Evolutionary conservation across 108 stramenopile species (phyloP), one percentile per base, ranked within the genome.

Genomic region (Cyclotella atomus): DNA sequence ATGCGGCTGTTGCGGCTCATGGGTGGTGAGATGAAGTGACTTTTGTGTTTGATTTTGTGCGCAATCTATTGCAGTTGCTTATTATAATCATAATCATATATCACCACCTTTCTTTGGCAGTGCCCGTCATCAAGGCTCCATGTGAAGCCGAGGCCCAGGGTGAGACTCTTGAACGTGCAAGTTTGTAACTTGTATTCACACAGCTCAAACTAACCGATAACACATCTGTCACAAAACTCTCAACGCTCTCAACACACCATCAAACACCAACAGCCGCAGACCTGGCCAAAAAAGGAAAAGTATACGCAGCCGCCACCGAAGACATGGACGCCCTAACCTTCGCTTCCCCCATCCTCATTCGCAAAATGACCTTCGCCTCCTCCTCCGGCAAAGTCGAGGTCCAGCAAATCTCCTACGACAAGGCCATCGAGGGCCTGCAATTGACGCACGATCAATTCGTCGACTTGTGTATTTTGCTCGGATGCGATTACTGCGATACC

Each of bases 301-400:
- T 98, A 7, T 98, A 87, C 55, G 99, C 97, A n/a, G 91, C 94
- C 16, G 98, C 89, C 15, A 99, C 99, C 7, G 99, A 99, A 80
- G 99, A 99, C 85, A 98, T 98, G 98, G 99, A 99, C 73, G 96
- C 97, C 19, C 81, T 99, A 75, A 98, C 97, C 20, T 99, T 99
- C 79, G 76, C 75, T 1, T 93, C 97, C 0, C 98, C 99, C 16
- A 77, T 97, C 16, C 76, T 96, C 32, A 62, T 99, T 0, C 83
- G 97, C 6, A 97, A 96, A 80, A 89, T 94, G 90, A 96, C 92
- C 17, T 96, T 96, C 85, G 91, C 95, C 46, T 41, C 38, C 38
- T 41, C 38, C 7, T 41, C 38, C 38, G 38, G 38, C 7, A 90
- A 93, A 36, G 33, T 75, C 10, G 86, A 84, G 27, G 77, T 96